Evolutionary conservation across 2,329 filamentous ascomycete species (phyloP), one percentile per base, ranked within the genome.

Genomic region (Aspergillus floridensis): DNA sequence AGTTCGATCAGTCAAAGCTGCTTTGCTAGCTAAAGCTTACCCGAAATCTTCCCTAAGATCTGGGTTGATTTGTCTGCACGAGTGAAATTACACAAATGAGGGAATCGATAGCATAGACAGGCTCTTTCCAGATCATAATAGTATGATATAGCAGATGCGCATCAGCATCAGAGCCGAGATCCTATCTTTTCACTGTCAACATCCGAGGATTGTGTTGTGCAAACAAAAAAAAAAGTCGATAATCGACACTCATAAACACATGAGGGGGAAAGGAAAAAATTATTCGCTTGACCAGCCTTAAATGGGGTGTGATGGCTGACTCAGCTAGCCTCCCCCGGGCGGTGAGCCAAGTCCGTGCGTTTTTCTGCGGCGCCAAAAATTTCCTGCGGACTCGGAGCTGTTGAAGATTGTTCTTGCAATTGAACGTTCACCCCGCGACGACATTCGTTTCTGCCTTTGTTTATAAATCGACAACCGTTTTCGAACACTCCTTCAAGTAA

Each of bases 401-500:
- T 48, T 21, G 38, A 47, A 35, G 52, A 47, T 16, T 46, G 44
- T 44, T 44, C 38, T 19, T 44, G 53, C 53, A 46, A 47, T 32
- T 55, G 41, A 35, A 44, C 16, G 38, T 44, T 44, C 8, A 44
- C 38, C 38, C 14, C 38, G 16, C 38, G 38, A 44, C 38, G 38
- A 44, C 38, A 44, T 19, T 44, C 38, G 38, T 44, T 44, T 52
- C 26, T 31, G 6, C 21, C 14, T 53, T 53, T 32, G 12, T n/a
- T 50, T 14, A 4, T 21, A 16, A 49, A 14, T 44, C 22, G 38
- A 14, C 26, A 21, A 32, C 8, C n/a, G 38, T 29, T 26, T 6
- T 38, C 44, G 60, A 60, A 53, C 55, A 48, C 8, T 47, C 24
- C 24, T 48, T 58, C 66, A 73, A 72, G 71, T 74, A 51, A 41